These are phyloP conservation scores for Epichloe coenophiala DNA, from an alignment of 2,329 filamentous ascomycete species.

Conservation along the genomic window DNA sequence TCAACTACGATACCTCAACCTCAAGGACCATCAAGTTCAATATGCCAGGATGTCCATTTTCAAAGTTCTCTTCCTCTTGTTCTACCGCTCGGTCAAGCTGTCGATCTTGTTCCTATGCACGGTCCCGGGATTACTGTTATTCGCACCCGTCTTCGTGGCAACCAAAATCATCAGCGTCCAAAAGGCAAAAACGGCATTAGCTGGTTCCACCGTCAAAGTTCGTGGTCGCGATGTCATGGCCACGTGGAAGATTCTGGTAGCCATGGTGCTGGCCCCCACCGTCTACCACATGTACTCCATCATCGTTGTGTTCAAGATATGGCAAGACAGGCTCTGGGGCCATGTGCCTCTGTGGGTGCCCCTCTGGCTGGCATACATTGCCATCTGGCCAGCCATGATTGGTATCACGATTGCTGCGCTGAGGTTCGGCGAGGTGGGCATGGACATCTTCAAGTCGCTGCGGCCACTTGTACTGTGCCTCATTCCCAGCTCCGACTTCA, in stretches of 20 bases:
- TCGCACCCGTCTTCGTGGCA: constrained; percentile 75
- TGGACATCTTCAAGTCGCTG: constrained; percentile 95
- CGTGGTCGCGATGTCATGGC: constrained; percentile 82
- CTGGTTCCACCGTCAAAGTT: constrained; percentile 78
- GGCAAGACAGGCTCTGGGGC: constrained; percentile 72
- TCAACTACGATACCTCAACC: constrained; percentile 69
- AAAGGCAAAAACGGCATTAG: constrained; percentile 73
- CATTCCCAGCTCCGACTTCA: constrained; percentile 72
- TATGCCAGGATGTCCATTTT: constrained; percentile 74
- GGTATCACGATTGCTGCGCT: constrained; percentile 84
- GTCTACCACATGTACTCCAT: constrained; percentile 73
- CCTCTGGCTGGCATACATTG: constrained; percentile 60
- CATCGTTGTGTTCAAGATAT: constrained; percentile 62
- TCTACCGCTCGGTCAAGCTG: constrained; percentile 67
- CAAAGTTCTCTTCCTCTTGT: constrained; percentile 65
- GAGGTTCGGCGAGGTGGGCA: constrained; percentile 91
- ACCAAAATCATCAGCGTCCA: constrained; percentile 70
- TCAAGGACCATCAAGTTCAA: constrained; percentile 88
- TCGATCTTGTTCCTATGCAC: constrained; percentile 64
- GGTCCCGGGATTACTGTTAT: constrained; percentile 74
- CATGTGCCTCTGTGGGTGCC: constrained; percentile 68
- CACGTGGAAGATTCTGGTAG: constrained; percentile 88
- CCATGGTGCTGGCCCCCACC: constrained; percentile 67
- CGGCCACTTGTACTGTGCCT: constrained; percentile 76
- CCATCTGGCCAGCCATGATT: constrained; percentile 70